Percentiles rank a stretch among this genome's conserved stretches.
phyloP scores from a whole-genome alignment of 2,329 filamentous ascomycete species.

The Aspergillus sojae region DNA sequence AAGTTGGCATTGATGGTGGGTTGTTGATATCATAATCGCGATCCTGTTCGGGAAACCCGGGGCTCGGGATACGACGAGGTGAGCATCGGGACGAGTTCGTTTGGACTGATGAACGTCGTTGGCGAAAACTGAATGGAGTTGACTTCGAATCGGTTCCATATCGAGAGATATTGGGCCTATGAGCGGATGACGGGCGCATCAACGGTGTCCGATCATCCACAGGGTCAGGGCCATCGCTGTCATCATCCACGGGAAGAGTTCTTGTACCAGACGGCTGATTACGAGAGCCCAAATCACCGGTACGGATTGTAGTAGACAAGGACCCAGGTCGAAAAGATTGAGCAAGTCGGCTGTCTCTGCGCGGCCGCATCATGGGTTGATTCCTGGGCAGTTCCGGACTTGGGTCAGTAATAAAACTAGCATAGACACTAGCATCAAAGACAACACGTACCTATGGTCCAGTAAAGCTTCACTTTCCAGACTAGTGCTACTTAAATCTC shows the following conservation, averaged over 20 bases:
- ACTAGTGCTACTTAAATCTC: constrained; percentile 78
- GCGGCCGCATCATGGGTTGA: constrained; percentile 64
- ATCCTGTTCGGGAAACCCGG: constrained; percentile 25
- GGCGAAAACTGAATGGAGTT: constrained; percentile 28
- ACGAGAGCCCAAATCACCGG: constrained; percentile 36
- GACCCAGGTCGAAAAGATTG: constrained; percentile 44
- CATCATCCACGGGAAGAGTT: constrained; percentile 22
- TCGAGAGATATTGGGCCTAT: constrained; percentile 37
- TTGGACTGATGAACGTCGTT: constrained; percentile 29
- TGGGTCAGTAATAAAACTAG: not conserved
- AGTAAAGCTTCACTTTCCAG: constrained; percentile 85
- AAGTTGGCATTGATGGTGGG: constrained; percentile 63
- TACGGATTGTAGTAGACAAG: constrained; percentile 46
- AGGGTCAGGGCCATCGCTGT: constrained; percentile 36
- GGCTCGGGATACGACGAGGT: constrained; percentile 28
- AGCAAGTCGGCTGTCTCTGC: constrained; percentile 56
- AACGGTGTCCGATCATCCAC: constrained; percentile 59
- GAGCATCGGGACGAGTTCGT: constrained; percentile 35
- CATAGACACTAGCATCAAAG: not conserved
- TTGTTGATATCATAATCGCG: constrained; percentile 66
- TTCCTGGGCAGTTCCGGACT: constrained; percentile 47
- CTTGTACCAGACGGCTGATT: constrained; percentile 39
- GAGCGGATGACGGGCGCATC: constrained; percentile 41
- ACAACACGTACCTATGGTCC: constrained; percentile 71
- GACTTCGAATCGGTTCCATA: constrained; percentile 36